These are phyloP conservation scores for Brassica cretica DNA, from an alignment of 345 rosid genomes.

Conservation along the genomic window DNA sequence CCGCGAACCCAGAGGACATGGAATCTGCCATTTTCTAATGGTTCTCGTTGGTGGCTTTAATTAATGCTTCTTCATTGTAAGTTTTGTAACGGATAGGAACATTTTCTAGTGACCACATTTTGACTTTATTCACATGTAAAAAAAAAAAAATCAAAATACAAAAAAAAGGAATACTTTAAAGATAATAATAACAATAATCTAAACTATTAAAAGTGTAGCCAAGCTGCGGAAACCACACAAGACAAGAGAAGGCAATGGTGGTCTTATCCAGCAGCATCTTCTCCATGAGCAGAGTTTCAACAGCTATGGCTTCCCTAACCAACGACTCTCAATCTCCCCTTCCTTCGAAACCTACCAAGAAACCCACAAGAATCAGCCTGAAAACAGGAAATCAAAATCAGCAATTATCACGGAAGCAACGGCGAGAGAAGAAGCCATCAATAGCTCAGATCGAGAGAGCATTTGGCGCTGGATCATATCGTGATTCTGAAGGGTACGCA, in stretches of 20 bases:
- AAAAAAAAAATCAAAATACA: background rate
- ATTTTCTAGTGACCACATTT: slow-evolving; percentile 9
- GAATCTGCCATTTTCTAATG: slow-evolving; percentile 25
- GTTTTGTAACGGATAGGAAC: background rate
- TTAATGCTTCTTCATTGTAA: background rate
- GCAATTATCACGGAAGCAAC: slow-evolving; percentile 14
- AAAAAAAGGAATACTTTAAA: background rate
- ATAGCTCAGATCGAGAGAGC: slow-evolving; percentile 68
- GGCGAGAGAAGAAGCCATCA: slow-evolving; percentile 44
- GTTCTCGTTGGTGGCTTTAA: background rate
- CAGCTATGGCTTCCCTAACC: slow-evolving; percentile 28
- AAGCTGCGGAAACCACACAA: slow-evolving; percentile 24
- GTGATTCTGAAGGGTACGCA: slow-evolving; percentile 58
- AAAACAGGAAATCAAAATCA: slow-evolving; percentile 21
- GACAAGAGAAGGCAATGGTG: slow-evolving; percentile 34
- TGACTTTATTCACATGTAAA: slow-evolving; percentile 20
- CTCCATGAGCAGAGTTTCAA: slow-evolving; percentile 28
- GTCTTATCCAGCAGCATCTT: slow-evolving; percentile 36
- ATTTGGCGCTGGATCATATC: slow-evolving; percentile 79
- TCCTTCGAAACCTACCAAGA: background rate
- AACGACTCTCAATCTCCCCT: slow-evolving; percentile 27
- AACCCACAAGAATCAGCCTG: slow-evolving; percentile 1
- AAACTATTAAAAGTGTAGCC: background rate
- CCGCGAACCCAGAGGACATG: too few relatives aligned
- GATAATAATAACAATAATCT: background rate